Evolutionary conservation across 139 green algal genomes (phyloP), one percentile per base, ranked within the genome.

Genomic region (Chlamydomonas eustigma): DNA sequence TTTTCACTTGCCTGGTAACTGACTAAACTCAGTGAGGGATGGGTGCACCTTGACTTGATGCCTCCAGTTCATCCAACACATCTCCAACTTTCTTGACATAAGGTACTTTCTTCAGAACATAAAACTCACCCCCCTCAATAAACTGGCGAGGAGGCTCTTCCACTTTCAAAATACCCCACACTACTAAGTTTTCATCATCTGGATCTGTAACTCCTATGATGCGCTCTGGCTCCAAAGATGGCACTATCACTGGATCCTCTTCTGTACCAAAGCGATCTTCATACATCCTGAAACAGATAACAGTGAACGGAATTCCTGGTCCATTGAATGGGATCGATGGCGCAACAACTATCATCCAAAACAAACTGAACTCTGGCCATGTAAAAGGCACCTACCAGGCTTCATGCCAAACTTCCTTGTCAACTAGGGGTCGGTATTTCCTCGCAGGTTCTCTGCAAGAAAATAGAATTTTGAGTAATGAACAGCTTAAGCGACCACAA

Each of bases 161-260:
- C 34, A 81, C 86, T 4, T 82, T 76, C 33, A 92, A 78, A 39
- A 90, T 82, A 51, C 85, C 85, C 87, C 87, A 92, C 12, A 92
- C 81, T 32, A 76, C 86, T 2, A 90, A 68, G 33, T 83, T 90
- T 39, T 92, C 88, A 37, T 92, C 88, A 51, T 92, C 86, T 25
- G 88, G 88, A 39, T 92, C 88, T 0, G 86, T 90, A 25, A 91
- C 86, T 34, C 88, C 88, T 34, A 92, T 89, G 52, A 92, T 92
- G 32, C 88, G 77, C 80, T 92, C 88, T 1, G 64, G 31, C 44
- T 89, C 82, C 69, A 88, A 74, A 5, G 82, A 85, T 22, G 87
- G 85, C 1, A 92, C 88, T 4, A 86, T 68, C 30, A 91, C 86
- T 3, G 88, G 88, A 74, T 91, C 84, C 8, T 88, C 83, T 67